These are phyloP conservation scores for Fusarium phyllophilum DNA, from an alignment of 2,329 filamentous ascomycete species.

Conservation along the genomic window DNA sequence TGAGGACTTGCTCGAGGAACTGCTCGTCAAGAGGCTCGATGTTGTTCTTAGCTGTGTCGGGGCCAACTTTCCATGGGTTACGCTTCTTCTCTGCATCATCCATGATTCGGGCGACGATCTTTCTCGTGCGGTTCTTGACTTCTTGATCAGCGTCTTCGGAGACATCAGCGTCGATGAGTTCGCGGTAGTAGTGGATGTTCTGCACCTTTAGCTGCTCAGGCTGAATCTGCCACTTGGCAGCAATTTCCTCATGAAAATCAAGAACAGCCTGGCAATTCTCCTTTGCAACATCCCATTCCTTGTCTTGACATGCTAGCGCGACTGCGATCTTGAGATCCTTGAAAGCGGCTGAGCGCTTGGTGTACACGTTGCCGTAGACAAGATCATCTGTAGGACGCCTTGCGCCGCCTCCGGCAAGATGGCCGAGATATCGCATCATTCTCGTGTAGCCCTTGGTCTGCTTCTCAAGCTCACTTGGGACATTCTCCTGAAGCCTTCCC, in stretches of 20 bases:
- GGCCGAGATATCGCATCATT: neutral
- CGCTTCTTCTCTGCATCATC: conserved; percentile 8
- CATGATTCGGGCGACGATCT: neutral
- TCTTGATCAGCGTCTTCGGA: neutral
- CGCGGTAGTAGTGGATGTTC: neutral
- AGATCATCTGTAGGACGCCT: neutral
- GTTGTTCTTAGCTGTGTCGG: neutral
- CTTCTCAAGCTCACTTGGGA: neutral
- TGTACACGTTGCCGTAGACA: conserved; percentile 9
- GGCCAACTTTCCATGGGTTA: conserved; percentile 12
- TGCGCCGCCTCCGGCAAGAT: neutral
- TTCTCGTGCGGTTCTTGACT: neutral
- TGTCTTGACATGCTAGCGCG: neutral
- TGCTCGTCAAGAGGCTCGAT: conserved; percentile 5
- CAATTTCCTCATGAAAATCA: neutral
- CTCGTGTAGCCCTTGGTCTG: conserved; percentile 1
- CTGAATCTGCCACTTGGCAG: neutral
- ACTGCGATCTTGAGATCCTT: conserved; percentile 9
- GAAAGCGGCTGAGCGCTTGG: conserved; percentile 16
- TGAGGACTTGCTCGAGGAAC: neutral
- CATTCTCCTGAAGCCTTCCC: neutral
- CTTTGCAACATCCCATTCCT: conserved; percentile 8
- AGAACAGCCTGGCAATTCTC: neutral
- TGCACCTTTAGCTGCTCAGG: conserved; percentile 6
- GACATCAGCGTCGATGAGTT: neutral